Evolutionary conservation across 2,329 filamentous ascomycete genomes (phyloP), one percentile per base, ranked within the genome.

Genomic region (Diaporthe velutina): DNA sequence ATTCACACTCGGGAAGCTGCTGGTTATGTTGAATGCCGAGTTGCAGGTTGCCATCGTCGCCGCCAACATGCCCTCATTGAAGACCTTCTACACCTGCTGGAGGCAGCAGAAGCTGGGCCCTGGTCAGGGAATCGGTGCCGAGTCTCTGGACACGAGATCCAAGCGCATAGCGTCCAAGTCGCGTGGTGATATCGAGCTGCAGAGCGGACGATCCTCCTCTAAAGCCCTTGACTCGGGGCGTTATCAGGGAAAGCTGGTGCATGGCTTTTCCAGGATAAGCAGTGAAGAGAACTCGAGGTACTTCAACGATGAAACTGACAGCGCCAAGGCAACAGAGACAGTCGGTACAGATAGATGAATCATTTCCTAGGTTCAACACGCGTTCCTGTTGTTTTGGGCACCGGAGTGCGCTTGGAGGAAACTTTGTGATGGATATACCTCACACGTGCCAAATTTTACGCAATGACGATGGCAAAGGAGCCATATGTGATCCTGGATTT

Each of bases 11-110:
- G 82, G 82, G 6, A 81, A 80, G 60, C 80, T 83, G 75, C 76
- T 81, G 73, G 81, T 83, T 30, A 77, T 83, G 25, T 80, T 82
- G 2, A 78, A 78, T 22, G 68, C 82, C 35, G 81, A 83, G 66
- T 78, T 83, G 52, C 77, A 82, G 66, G 75, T 81, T 22, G 82
- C 80, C 28, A 79, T 83, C 48, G 71, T 83, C 40, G 80, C 82
- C 7, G 79, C 81, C 70, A 83, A 83, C 75, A 77, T 82, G 52
- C 82, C 81, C 0, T 76, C 78, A 2, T 68, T 82, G n/a, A 80
- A 82, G 67, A 80, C 80, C 6, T 79, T 84, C 35, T 83, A 48
- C 15, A 71, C 54, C 2, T 64, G 9, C 30, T 74, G 79, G 76
- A 79, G 76, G 33, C 78, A 78, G 13, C 17, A 67, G 17, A 67